Conservation (phyloP, 768 basidiomycete species). For the Tulasnella sp. region DNA sequence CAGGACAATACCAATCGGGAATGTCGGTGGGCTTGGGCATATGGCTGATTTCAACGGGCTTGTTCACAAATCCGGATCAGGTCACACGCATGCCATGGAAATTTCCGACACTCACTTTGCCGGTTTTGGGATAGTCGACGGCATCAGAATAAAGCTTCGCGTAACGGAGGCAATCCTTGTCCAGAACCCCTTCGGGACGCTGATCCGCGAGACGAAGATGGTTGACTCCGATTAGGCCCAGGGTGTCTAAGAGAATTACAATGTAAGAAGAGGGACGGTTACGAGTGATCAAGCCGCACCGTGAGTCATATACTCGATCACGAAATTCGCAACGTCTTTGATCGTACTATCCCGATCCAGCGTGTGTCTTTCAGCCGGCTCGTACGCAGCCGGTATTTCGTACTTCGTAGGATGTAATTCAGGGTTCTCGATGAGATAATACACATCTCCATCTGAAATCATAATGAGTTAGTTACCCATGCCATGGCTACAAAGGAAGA, state of each 20-base stretch:
- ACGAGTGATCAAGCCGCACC: background rate
- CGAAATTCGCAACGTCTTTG: slow-evolving; percentile 33
- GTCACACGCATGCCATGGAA: background rate
- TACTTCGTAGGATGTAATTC: slow-evolving; percentile 14
- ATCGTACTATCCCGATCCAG: slow-evolving; percentile 29
- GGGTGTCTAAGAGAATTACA: slow-evolving; percentile 15
- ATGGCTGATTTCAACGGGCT: slow-evolving; percentile 12
- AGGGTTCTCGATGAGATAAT: slow-evolving; percentile 13
- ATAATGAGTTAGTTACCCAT: background rate
- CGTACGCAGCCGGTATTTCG: slow-evolving; percentile 22
- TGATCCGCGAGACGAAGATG: slow-evolving; percentile 34
- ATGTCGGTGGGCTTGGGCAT: slow-evolving; percentile 26
- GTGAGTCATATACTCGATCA: slow-evolving; percentile 33
- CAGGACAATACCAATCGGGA: slow-evolving; percentile 17
- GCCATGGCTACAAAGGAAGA: background rate
- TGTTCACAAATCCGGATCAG: background rate
- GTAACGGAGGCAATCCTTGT: slow-evolving; percentile 31
- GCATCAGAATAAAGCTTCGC: slow-evolving; percentile 33
- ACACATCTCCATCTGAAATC: slow-evolving; percentile 27
- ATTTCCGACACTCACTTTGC: background rate
- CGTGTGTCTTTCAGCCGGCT: too few species aligned
- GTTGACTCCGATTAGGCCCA: slow-evolving; percentile 32
- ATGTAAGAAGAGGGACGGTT: background rate
- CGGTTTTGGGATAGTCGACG: slow-evolving; percentile 32
- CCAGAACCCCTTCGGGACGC: slow-evolving; percentile 30